These are phyloP conservation scores for Bryoerythrophyllum caledonicum DNA, from an alignment of 225 moss, liverwort and hornwort genomes.

Conservation along the genomic window DNA sequence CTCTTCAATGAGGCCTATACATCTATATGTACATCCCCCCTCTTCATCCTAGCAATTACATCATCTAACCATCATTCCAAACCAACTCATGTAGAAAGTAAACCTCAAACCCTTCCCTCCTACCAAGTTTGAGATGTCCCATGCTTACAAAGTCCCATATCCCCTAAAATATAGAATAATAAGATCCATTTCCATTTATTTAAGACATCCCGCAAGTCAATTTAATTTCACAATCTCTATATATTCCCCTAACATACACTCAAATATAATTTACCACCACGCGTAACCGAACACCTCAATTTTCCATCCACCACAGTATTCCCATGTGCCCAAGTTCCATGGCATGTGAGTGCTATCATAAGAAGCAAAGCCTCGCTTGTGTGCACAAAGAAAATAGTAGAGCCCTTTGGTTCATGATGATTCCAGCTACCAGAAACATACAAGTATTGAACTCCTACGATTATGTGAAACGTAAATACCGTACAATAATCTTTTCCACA, in stretches of 20 bases:
- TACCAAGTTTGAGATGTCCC: too few relatives aligned
- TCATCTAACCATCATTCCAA: too few relatives aligned
- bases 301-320: neutral
- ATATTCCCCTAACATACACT: neutral
- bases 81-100: too few relatives aligned
- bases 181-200: too few relatives aligned
- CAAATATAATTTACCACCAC: too few relatives aligned
- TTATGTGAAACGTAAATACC: neutral
- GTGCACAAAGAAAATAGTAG: neutral
- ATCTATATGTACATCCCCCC: too few relatives aligned
- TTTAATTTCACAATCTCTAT: neutral
- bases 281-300: neutral
- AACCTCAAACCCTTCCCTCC: too few relatives aligned
- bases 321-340: conserved; percentile 7
- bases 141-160: too few relatives aligned
- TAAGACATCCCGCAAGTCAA: too few relatives aligned
- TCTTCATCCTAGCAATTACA: too few relatives aligned
- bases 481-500: neutral
- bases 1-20: too few relatives aligned
- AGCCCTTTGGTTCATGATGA: conserved; percentile 5
- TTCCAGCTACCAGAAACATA: conserved; percentile 4
- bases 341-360: conserved; percentile 22
- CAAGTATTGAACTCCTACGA: neutral
- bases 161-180: too few relatives aligned
- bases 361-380: neutral